phyloP scores from a whole-genome alignment of 768 basidiomycete genomes.

The Strobilomyces echinocephalus region DNA sequence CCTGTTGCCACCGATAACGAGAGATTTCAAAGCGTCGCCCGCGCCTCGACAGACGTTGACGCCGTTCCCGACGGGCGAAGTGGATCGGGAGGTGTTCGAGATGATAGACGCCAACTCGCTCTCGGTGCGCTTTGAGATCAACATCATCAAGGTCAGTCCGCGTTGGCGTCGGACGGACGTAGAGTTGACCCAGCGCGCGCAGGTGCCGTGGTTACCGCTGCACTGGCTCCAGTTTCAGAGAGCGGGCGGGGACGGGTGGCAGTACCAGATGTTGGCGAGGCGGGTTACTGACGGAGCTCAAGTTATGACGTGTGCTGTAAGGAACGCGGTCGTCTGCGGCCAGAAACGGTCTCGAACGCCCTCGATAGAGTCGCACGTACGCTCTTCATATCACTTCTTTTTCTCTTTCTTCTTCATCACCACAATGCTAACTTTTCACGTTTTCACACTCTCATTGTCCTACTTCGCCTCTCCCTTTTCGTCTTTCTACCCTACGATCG shows the following conservation, averaged over 20 bases:
- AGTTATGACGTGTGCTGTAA: conserved; percentile 55
- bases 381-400: no score
- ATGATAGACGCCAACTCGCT: conserved; percentile 70
- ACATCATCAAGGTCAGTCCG: conserved; percentile 79
- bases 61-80: conserved; percentile 61
- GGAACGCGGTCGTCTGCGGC: no score
- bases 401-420: no score
- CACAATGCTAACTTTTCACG: no score
- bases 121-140: conserved; percentile 94
- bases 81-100: conserved; percentile 66
- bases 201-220: conserved; percentile 91
- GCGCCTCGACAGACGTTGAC: no score
- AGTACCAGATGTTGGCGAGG: conserved; percentile 93
- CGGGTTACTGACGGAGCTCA: conserved; percentile 83
- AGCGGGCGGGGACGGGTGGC: conserved; percentile 88
- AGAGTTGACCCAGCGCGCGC: conserved; percentile 5
- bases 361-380: no score
- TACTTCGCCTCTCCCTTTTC: no score
- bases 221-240: conserved; percentile 96
- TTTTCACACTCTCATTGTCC: no score
- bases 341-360: no score
- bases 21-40: conserved; percentile 50
- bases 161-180: no score
- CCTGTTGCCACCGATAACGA: conserved; percentile 75
- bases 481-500: no score